Percentiles rank a stretch among this genome's conserved stretches.
Evolutionary conservation across 2,329 filamentous ascomycete species (phyloP).

Genomic region (Cladophialophora carrionii): DNA sequence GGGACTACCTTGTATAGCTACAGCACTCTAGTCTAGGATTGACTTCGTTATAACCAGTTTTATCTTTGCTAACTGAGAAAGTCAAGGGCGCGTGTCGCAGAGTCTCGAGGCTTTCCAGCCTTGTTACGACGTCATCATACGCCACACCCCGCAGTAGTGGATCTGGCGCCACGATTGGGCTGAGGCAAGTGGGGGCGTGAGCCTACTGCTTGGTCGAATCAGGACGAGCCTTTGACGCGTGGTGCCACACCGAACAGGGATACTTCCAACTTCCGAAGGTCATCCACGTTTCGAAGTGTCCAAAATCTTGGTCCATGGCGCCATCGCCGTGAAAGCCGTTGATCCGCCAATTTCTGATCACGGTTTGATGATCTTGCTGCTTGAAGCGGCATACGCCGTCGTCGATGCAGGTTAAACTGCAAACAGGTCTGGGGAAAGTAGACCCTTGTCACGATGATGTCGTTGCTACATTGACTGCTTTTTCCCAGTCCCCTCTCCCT

Average conservation of each 20-base stretch:
- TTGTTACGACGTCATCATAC: neutral
- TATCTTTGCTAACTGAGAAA: neutral
- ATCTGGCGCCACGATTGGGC: neutral
- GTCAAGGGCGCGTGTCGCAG: neutral
- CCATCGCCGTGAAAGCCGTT: neutral
- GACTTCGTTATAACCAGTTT: neutral
- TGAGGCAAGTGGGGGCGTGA: neutral
- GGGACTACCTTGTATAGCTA: neutral
- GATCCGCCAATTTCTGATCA: neutral
- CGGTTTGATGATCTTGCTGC: slow-evolving; percentile 21
- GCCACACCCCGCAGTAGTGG: neutral
- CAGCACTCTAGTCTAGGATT: neutral
- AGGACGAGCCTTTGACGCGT: neutral
- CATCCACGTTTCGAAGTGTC: neutral
- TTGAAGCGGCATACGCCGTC: slow-evolving; percentile 13
- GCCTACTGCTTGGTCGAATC: neutral
- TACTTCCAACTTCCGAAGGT: slow-evolving; percentile 29
- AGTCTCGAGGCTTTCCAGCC: neutral
- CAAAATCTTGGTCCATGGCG: slow-evolving; percentile 22
- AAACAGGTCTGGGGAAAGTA: slow-evolving; percentile 15
- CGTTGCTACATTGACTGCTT: slow-evolving; percentile 23
- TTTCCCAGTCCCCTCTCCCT: slow-evolving; percentile 18
- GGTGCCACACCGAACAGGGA: slow-evolving; percentile 23
- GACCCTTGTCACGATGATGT: slow-evolving; percentile 32
- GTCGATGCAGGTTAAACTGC: neutral